phyloP scores from a whole-genome alignment of 805 yeast genomes.

The Diddensiella caesifluorescens region DNA sequence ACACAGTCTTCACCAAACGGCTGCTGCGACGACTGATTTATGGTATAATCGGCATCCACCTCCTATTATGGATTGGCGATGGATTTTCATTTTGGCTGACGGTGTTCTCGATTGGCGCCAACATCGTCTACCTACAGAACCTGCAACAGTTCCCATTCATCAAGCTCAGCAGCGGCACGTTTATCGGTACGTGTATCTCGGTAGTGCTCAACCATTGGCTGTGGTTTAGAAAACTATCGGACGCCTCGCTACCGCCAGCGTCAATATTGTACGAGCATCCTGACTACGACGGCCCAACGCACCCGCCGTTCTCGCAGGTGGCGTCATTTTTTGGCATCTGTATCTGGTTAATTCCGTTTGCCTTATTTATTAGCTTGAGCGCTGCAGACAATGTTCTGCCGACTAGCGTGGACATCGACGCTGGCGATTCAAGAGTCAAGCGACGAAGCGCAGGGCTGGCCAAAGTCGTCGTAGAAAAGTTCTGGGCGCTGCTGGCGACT shows the following conservation, averaged over 20 bases:
- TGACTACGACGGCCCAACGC: slow-evolving; percentile 56
- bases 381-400: slow-evolving; percentile 91
- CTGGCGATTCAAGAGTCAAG: slow-evolving; percentile 28
- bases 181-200: slow-evolving; percentile 62
- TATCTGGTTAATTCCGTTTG: slow-evolving; percentile 91
- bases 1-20: slow-evolving; percentile 76
- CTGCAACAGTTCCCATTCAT: slow-evolving; percentile 80
- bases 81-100: slow-evolving; percentile 70
- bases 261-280: slow-evolving; percentile 38
- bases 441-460: slow-evolving; percentile 59
- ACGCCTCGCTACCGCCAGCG: slow-evolving; percentile 57
- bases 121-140: slow-evolving; percentile 70
- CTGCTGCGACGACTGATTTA: slow-evolving; percentile 60
- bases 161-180: slow-evolving; percentile 62
- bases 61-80: slow-evolving; percentile 64
- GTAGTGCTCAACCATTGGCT: slow-evolving; percentile 77
- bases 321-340: slow-evolving; percentile 93
- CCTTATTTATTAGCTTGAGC: slow-evolving; percentile 82
- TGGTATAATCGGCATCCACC: slow-evolving; percentile 48
- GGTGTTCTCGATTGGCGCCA: slow-evolving; percentile 61
- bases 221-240: slow-evolving; percentile 85
- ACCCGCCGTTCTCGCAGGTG: slow-evolving; percentile 81
- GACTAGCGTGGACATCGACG: slow-evolving; percentile 27
- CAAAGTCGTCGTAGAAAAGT: slow-evolving; percentile 53
- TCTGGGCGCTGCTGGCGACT: slow-evolving; percentile 44